These are phyloP conservation scores for Geotrichum candidum DNA, from an alignment of 1,139 yeast species.

Conservation along the genomic window DNA sequence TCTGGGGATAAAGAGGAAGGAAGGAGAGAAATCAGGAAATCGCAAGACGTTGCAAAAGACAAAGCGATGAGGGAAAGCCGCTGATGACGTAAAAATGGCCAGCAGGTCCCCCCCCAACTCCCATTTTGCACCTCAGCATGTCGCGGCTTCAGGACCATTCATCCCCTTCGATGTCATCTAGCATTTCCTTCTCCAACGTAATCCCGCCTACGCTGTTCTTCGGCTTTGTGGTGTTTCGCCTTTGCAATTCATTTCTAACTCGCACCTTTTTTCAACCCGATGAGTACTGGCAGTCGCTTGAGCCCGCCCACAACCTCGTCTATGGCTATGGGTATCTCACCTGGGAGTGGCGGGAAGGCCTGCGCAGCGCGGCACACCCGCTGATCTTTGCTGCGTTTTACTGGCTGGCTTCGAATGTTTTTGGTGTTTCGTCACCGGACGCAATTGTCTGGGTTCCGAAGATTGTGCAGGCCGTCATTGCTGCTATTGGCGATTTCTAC, in stretches of 20 bases:
- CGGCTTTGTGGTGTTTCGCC: conserved; percentile 38
- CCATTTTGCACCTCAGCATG: neutral
- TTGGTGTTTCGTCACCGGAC: conserved; percentile 35
- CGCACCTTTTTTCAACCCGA: conserved; percentile 91
- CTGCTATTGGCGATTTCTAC: conserved; percentile 66
- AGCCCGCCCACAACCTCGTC: conserved; percentile 75
- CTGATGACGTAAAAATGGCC: neutral
- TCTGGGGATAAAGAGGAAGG: neutral
- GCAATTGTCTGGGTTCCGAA: conserved; percentile 50
- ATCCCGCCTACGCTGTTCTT: neutral
- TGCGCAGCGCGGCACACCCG: conserved; percentile 80
- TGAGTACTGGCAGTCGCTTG: conserved; percentile 88
- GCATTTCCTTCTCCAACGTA: neutral
- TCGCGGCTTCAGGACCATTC: neutral
- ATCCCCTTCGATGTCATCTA: neutral
- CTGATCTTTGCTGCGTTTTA: conserved; percentile 51
- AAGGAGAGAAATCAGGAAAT: neutral
- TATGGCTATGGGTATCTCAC: conserved; percentile 81
- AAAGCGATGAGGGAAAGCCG: neutral
- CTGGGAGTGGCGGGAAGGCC: conserved; percentile 86
- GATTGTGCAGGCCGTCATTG: conserved; percentile 59
- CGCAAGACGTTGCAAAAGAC: neutral
- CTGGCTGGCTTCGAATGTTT: conserved; percentile 25
- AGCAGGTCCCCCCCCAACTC: neutral
- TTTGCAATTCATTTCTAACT: conserved; percentile 57